Percentiles rank a stretch among this genome's conserved stretches.
Conservation (phyloP, 2,329 filamentous ascomycete species). For the Cytospora piceae region DNA sequence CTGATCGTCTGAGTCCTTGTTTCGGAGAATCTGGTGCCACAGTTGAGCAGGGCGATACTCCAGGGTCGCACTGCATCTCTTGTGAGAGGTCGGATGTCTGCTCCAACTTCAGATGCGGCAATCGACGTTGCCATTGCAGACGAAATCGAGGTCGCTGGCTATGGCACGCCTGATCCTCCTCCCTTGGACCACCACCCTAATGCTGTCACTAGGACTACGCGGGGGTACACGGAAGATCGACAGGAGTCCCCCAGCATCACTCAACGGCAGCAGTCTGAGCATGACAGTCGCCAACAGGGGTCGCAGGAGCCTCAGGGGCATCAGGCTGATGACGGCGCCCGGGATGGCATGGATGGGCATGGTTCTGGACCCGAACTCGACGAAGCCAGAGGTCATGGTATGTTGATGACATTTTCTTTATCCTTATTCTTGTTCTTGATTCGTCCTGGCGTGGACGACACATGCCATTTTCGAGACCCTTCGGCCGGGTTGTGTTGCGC, state of each 20-base stretch:
- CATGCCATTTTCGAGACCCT: slow-evolving; percentile 10
- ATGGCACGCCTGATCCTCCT: slow-evolving; percentile 13
- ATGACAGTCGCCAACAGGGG: slow-evolving; percentile 15
- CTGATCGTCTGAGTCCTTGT: slow-evolving; percentile 12
- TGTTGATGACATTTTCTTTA: slow-evolving; percentile 10
- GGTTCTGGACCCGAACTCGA: slow-evolving; percentile 19
- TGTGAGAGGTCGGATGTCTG: slow-evolving; percentile 30
- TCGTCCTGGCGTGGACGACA: slow-evolving; percentile 7
- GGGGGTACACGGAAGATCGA: slow-evolving; percentile 3
- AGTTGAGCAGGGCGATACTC: slow-evolving; percentile 22
- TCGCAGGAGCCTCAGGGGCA: slow-evolving; percentile 18
- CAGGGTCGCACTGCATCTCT: slow-evolving; percentile 26
- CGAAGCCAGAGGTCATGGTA: slow-evolving; percentile 21
- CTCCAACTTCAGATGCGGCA: slow-evolving; percentile 26
- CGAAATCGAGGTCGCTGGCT: slow-evolving; percentile 29
- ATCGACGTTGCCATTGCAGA: slow-evolving; percentile 30
- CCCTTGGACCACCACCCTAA: slow-evolving; percentile 4
- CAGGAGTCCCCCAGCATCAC: slow-evolving; percentile 6
- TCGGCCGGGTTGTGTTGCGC: slow-evolving; percentile 11
- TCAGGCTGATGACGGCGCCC: slow-evolving; percentile 17
- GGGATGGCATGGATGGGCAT: slow-evolving; percentile 15
- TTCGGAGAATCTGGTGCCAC: slow-evolving; percentile 19
- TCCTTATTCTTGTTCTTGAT: slow-evolving; percentile 1
- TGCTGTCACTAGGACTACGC: slow-evolving; percentile 8
- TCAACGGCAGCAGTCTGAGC: slow-evolving; percentile 13